Evolutionary conservation across 257 asterid species (phyloP).

Genomic region (Jaltomata sinuosa): DNA sequence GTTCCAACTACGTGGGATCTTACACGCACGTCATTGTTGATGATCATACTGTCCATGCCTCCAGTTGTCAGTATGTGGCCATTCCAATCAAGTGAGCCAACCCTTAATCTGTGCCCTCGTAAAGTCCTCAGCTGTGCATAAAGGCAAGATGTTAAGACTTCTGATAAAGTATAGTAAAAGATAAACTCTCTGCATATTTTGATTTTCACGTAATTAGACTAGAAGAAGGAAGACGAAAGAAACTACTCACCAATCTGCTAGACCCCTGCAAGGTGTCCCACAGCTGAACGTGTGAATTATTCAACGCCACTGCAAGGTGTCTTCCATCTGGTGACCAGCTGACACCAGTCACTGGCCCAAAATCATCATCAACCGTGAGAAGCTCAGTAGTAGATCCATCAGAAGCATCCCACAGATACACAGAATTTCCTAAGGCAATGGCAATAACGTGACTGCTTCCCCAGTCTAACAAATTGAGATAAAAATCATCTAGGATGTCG

Average conservation of each 20-base stretch:
- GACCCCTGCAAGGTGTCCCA: constrained; percentile 61
- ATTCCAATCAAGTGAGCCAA: constrained; percentile 88
- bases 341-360: constrained; percentile 79
- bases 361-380: constrained; percentile 62
- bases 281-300: constrained; percentile 80
- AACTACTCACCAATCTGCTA: constrained; percentile 47
- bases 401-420: constrained; percentile 86
- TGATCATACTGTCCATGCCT: constrained; percentile 79
- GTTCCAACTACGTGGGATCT: constrained; percentile 62
- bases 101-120: constrained; percentile 57
- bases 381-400: constrained; percentile 66
- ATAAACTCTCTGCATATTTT: neutral
- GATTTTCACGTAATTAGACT: neutral
- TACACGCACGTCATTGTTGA: constrained; percentile 76
- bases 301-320: constrained; percentile 67
- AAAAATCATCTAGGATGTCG: constrained; percentile 78
- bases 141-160: neutral
- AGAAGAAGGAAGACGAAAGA: neutral
- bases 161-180: neutral
- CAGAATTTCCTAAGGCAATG: constrained; percentile 72
- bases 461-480: constrained; percentile 84
- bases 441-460: constrained; percentile 82
- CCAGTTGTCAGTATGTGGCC: constrained; percentile 83
- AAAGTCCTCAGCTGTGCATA: constrained; percentile 62
- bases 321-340: constrained; percentile 92